phyloP scores from a whole-genome alignment of 306 rosid species.

The Glycine soja region DNA sequence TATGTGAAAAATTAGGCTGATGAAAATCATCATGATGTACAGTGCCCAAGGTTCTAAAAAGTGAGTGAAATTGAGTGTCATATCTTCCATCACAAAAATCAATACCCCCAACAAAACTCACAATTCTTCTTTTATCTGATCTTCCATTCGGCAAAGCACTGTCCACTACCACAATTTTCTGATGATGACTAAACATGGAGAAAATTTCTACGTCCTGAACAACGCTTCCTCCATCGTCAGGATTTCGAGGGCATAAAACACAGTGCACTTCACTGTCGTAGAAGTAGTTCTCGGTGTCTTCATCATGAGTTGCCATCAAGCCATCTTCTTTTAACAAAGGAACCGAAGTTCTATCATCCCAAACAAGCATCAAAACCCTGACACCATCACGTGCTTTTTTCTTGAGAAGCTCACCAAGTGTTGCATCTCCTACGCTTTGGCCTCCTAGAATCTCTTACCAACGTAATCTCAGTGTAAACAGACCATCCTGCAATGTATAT shows the following conservation, averaged over 20 bases:
- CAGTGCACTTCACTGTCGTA: conserved; percentile 59
- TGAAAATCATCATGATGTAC: conserved; percentile 72
- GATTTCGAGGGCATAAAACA: conserved; percentile 72
- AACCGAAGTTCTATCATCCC: conserved; percentile 80
- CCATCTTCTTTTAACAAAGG: conserved; percentile 62
- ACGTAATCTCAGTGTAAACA: conserved; percentile 66
- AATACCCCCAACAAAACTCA: conserved; percentile 73
- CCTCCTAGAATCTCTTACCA: conserved; percentile 72
- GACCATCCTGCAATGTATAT: conserved; percentile 78
- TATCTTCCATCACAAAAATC: conserved; percentile 81
- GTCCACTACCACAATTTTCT: conserved; percentile 77
- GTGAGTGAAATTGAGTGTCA: conserved; percentile 70
- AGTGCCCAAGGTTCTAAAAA: conserved; percentile 65
- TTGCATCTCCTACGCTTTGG: conserved; percentile 63
- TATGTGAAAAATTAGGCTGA: conserved; percentile 64
- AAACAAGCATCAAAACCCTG: conserved; percentile 75
- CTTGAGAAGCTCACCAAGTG: conserved; percentile 69
- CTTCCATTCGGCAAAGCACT: conserved; percentile 55
- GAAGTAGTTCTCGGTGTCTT: conserved; percentile 62
- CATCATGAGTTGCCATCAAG: conserved; percentile 72
- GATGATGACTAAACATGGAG: conserved; percentile 76
- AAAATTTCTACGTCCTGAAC: conserved; percentile 55
- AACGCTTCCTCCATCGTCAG: conserved; percentile 68
- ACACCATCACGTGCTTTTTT: conserved; percentile 69
- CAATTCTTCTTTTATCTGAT: conserved; percentile 54